A percentile compares a stretch with the other conserved stretches of the same genome.
Evolutionary conservation across 139 green algal species (phyloP).

Genomic region (Parachlorella kessleri): DNA sequence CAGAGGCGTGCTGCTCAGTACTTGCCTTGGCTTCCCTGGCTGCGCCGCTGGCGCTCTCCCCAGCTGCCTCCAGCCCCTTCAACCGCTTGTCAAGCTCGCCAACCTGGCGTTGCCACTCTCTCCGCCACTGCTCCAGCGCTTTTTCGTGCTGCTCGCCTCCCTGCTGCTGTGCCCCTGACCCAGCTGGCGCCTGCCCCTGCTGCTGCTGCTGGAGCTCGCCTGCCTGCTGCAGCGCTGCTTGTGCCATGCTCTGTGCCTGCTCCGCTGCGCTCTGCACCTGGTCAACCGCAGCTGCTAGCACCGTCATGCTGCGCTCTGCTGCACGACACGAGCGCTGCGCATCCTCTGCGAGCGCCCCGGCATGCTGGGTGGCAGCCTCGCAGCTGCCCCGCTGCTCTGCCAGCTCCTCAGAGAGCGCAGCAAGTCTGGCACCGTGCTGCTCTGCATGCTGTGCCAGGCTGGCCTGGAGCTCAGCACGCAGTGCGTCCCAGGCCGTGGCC

Average conservation of each 20-base stretch:
- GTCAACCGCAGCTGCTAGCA: too few species aligned
- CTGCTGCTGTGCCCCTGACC: too few species aligned
- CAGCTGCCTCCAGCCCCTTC: not conserved
- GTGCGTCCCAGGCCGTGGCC: not conserved
- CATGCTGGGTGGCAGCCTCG: not conserved
- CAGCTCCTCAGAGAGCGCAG: not conserved
- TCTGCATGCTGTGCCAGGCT: not conserved
- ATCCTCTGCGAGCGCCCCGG: not conserved
- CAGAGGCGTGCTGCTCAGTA: too few species aligned
- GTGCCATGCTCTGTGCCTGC: too few species aligned
- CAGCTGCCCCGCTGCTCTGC: not conserved
- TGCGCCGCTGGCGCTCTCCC: too few species aligned
- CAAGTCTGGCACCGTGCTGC: not conserved
- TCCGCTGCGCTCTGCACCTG: too few species aligned
- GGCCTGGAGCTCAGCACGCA: not conserved
- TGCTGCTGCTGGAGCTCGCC: not conserved
- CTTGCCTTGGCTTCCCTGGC: not conserved
- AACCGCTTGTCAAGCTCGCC: not conserved
- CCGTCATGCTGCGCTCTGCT: too few species aligned
- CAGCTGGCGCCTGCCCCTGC: too few species aligned
- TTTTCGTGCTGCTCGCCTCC: not conserved
- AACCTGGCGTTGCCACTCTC: not conserved
- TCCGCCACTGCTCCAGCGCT: not conserved
- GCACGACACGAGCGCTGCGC: not conserved
- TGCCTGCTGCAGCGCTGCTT: too few species aligned